Conservation (phyloP, 1,139 yeast genomes). For the Blastobotrys elegans region DNA sequence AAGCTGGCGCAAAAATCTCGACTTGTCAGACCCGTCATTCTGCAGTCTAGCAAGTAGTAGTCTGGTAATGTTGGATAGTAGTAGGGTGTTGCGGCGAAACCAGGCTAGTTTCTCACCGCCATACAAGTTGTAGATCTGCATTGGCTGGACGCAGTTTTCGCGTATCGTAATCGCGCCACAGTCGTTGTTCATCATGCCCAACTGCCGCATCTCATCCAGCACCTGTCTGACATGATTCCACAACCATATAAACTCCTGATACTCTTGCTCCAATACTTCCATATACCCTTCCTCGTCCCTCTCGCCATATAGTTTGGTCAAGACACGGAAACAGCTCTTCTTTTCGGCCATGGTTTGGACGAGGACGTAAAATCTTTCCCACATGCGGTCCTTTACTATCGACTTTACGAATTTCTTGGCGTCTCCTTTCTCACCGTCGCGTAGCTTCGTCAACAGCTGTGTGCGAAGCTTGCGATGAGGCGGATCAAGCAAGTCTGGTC, state of each 20-base stretch:
- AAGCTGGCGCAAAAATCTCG: neutral
- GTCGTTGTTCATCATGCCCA: neutral
- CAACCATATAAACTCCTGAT: slow-evolving; percentile 2
- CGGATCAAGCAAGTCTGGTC: slow-evolving; percentile 2
- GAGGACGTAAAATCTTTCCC: slow-evolving; percentile 1
- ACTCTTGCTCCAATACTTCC: neutral
- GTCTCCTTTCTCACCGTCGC: neutral
- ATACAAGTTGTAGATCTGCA: no score
- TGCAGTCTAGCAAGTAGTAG: neutral
- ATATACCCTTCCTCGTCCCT: neutral
- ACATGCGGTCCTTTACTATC: neutral
- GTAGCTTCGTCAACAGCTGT: neutral
- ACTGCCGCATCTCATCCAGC: neutral
- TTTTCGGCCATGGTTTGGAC: neutral
- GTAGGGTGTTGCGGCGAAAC: neutral
- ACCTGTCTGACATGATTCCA: neutral
- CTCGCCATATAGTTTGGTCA: neutral
- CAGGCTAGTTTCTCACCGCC: neutral
- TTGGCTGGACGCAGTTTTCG: no score
- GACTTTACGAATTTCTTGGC: neutral
- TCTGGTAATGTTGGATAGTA: neutral
- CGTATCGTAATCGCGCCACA: neutral
- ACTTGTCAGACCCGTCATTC: neutral
- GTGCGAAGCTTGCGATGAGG: neutral
- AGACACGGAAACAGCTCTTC: neutral